phyloP scores from a whole-genome alignment of 75 land plant genomes.

The Picea glauca region DNA sequence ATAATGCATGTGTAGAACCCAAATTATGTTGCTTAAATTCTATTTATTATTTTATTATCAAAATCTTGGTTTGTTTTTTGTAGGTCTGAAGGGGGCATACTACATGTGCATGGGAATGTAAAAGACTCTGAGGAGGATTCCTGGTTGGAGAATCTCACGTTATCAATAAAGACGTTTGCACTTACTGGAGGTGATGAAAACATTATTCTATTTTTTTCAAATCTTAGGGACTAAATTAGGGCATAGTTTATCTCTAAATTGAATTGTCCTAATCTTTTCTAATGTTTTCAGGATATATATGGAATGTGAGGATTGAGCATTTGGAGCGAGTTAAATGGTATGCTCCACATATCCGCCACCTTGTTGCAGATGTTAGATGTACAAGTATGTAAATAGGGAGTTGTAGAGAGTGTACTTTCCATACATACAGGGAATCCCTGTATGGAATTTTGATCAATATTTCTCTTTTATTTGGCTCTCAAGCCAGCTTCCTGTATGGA shows the following conservation, averaged over 20 bases:
- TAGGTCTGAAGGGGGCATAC: constrained; percentile 73
- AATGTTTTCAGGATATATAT: constrained; percentile 48
- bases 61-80: constrained; percentile 6
- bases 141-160: constrained; percentile 54
- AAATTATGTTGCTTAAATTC: too few relatives aligned
- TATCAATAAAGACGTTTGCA: constrained; percentile 42
- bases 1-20: too few relatives aligned
- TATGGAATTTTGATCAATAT: not conserved
- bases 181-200: constrained; percentile 35
- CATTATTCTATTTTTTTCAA: not conserved
- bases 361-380: constrained; percentile 86
- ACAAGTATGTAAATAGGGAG: not conserved
- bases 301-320: constrained; percentile 66
- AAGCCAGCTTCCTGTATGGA: not conserved
- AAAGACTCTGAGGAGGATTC: constrained; percentile 72
- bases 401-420: not conserved
- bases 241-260: not conserved
- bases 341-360: constrained; percentile 91
- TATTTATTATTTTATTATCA: not conserved
- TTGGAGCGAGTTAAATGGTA: constrained; percentile 95
- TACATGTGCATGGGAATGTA: constrained; percentile 88
- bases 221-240: not conserved
- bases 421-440: not conserved
- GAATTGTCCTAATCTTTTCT: not conserved
- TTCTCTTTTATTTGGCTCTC: not conserved